phyloP scores from a whole-genome alignment of 1,284 basidiomycete species.

The Ceratobasidium sp. region DNA sequence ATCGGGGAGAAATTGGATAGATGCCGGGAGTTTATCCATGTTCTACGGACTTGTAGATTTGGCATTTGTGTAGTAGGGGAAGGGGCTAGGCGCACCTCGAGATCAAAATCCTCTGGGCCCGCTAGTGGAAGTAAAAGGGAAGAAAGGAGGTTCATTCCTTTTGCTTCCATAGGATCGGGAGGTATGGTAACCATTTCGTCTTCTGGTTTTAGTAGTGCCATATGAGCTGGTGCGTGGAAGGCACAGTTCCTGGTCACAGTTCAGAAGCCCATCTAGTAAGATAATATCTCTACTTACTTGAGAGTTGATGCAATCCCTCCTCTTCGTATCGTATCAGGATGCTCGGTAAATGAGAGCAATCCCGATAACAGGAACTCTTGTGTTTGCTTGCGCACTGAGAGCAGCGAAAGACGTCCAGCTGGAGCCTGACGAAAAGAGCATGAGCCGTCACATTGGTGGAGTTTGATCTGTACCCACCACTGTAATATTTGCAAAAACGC shows the following conservation, averaged over 20 bases:
- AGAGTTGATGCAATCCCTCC: conserved; percentile 87
- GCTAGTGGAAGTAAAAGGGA: conserved; percentile 91
- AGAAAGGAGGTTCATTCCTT: conserved; percentile 85
- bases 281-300: conserved; percentile 69
- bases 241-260: conserved; percentile 74
- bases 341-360: conserved; percentile 88
- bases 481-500: conserved; percentile 91
- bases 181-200: conserved; percentile 63
- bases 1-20: conserved; percentile 89
- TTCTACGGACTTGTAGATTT: conserved; percentile 65
- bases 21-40: conserved; percentile 86
- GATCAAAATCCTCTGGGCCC: conserved; percentile 92
- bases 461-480: conserved; percentile 65
- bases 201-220: conserved; percentile 74
- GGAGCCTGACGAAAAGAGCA: conserved; percentile 63
- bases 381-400: conserved; percentile 60
- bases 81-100: conserved; percentile 70
- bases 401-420: conserved; percentile 76
- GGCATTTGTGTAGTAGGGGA: conserved; percentile 36
- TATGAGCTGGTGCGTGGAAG: conserved; percentile 76
- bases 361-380: conserved; percentile 85
- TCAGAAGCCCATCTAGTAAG: background rate
- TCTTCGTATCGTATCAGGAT: conserved; percentile 84
- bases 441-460: background rate
- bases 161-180: conserved; percentile 70